These are phyloP conservation scores for Castanea crenata DNA, from an alignment of 306 rosid genomes.

Conservation along the genomic window DNA sequence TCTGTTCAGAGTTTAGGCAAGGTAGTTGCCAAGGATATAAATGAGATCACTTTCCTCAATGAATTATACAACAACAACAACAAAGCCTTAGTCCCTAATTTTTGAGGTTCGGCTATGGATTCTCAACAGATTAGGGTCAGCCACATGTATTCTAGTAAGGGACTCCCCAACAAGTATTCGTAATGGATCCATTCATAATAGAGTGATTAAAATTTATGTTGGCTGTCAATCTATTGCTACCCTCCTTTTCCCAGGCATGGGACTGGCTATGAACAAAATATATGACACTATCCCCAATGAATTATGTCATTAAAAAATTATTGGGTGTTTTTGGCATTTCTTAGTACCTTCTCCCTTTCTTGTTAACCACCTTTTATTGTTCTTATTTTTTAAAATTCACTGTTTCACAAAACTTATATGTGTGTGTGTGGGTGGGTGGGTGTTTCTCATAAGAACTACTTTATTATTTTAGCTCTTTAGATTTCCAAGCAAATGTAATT, in stretches of 20 bases:
- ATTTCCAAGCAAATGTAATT: conserved; percentile 18
- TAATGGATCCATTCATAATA: no score
- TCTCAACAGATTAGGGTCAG: no score
- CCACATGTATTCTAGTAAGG: no score
- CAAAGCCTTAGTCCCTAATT: no score
- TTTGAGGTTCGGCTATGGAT: no score
- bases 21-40: conserved; percentile 29
- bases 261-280: no score
- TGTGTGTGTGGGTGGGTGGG: no score
- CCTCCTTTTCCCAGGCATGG: no score
- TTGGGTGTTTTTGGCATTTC: conserved; percentile 13
- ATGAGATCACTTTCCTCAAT: conserved; percentile 14
- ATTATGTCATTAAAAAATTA: conserved; percentile 9
- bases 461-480: neutral
- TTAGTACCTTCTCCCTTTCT: neutral
- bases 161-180: no score
- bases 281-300: conserved; percentile 8
- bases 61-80: neutral
- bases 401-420: neutral
- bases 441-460: neutral
- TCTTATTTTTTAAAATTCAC: neutral
- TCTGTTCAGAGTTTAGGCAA: conserved; percentile 30
- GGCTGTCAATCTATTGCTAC: no score
- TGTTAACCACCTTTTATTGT: neutral
- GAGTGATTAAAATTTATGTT: no score